Conservation (phyloP, 1,284 basidiomycete species). For the Ceratobasidium theobromae region DNA sequence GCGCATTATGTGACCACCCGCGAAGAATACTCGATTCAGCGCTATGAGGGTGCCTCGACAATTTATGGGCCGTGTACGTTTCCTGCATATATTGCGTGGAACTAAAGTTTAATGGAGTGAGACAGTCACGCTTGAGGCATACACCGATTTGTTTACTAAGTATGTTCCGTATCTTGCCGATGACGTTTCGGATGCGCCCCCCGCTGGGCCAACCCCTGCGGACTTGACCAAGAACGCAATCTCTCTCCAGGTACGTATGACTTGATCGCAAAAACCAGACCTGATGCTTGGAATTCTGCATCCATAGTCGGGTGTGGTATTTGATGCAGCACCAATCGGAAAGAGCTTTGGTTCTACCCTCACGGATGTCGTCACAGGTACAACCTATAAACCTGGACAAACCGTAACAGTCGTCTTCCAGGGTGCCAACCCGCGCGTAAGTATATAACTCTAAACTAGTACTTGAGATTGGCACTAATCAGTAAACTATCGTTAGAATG, state of each 20-base stretch:
- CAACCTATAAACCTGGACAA: slow-evolving; percentile 57
- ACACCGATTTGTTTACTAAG: slow-evolving; percentile 72
- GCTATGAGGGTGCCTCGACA: slow-evolving; percentile 82
- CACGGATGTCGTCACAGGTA: slow-evolving; percentile 54
- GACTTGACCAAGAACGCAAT: slow-evolving; percentile 68
- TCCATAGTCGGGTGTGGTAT: slow-evolving; percentile 63
- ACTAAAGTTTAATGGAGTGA: neutral
- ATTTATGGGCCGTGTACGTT: slow-evolving; percentile 71
- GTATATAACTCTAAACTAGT: slow-evolving; percentile 36
- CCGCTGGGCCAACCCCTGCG: slow-evolving; percentile 65
- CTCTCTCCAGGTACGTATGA: slow-evolving; percentile 57
- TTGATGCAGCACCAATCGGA: slow-evolving; percentile 60
- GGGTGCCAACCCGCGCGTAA: slow-evolving; percentile 75
- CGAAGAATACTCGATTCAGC: slow-evolving; percentile 74
- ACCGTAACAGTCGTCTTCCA: slow-evolving; percentile 67
- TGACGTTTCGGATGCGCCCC: slow-evolving; percentile 49
- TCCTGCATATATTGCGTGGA: neutral
- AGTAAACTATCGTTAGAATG: slow-evolving; percentile 55
- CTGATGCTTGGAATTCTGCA: neutral
- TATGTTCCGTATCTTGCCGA: slow-evolving; percentile 64
- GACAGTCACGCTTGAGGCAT: slow-evolving; percentile 71
- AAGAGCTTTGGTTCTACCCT: slow-evolving; percentile 67
- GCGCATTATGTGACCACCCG: slow-evolving; percentile 54
- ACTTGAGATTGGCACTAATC: neutral
- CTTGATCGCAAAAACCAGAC: neutral